phyloP scores from a whole-genome alignment of 2,329 filamentous ascomycete species.

The Aureobasidium sp. region DNA sequence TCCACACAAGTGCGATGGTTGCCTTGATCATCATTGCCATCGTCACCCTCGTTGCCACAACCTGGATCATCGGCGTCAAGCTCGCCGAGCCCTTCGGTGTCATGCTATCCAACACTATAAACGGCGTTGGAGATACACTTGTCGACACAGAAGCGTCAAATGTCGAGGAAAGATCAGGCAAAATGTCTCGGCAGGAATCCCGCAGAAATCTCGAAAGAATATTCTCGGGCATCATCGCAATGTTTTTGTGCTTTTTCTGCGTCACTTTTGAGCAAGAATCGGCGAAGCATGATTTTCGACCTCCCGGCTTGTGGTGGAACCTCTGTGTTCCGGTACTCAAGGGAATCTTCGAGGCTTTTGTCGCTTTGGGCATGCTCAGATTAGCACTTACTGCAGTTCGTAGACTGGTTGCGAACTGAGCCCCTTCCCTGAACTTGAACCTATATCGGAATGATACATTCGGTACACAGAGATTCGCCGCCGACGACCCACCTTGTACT shows the following conservation, averaged over 20 bases:
- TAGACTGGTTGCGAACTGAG: neutral
- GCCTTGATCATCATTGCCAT: neutral
- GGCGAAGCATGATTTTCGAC: neutral
- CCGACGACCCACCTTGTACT: no score
- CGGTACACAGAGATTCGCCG: neutral
- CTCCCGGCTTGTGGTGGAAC: neutral
- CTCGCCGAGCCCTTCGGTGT: neutral
- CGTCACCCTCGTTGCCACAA: neutral
- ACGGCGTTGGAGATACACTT: neutral
- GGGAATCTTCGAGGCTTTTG: neutral
- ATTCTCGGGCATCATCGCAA: neutral
- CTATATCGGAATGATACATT: neutral
- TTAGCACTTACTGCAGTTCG: neutral
- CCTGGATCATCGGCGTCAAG: neutral
- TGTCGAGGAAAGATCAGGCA: no score
- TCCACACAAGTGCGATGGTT: neutral
- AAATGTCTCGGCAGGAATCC: neutral
- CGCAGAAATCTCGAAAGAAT: neutral
- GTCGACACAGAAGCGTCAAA: neutral
- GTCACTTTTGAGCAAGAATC: neutral
- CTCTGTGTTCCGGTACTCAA: neutral
- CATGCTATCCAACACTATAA: neutral
- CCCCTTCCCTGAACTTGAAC: neutral
- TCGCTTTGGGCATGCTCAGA: neutral
- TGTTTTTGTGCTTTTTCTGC: neutral